Conservation (phyloP, 2,329 filamentous ascomycete genomes). For the Zasmidium cellare region DNA sequence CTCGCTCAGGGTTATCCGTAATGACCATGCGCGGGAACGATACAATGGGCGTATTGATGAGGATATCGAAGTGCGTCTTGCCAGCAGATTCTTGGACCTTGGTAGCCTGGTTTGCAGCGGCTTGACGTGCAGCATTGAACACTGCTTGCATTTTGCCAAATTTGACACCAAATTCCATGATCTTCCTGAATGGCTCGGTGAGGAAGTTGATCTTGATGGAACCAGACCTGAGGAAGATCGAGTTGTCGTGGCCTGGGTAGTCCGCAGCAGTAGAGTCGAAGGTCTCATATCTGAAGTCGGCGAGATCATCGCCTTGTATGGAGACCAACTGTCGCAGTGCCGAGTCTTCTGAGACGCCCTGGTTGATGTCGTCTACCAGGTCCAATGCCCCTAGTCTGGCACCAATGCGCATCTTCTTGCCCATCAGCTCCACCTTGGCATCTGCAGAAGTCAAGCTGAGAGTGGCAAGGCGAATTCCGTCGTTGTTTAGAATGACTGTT, state of each 20-base stretch:
- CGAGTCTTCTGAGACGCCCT: conserved; percentile 79
- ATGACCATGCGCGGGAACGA: conserved; percentile 82
- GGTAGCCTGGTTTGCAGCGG: conserved; percentile 87
- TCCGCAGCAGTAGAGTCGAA: conserved; percentile 74
- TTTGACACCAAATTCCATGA: conserved; percentile 96
- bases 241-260: conserved; percentile 94
- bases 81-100: conserved; percentile 89
- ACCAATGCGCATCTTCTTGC: conserved; percentile 82
- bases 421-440: conserved; percentile 83
- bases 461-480: conserved; percentile 91
- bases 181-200: conserved; percentile 96
- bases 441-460: conserved; percentile 90
- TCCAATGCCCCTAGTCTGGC: conserved; percentile 85
- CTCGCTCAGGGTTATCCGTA: conserved; percentile 68
- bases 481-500: conserved; percentile 91
- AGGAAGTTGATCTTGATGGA: conserved; percentile 97
- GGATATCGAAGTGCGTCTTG: conserved; percentile 89
- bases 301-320: conserved; percentile 92
- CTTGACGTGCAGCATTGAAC: conserved; percentile 94
- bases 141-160: conserved; percentile 99
- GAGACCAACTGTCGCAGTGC: conserved; percentile 83
- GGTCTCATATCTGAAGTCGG: conserved; percentile 96
- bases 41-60: conserved; percentile 92
- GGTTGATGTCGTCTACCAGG: conserved; percentile 89
- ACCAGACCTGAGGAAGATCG: conserved; percentile 84